Conservation (phyloP, 371 early-diverging fungal species). For the Saksenaea oblongispora region DNA sequence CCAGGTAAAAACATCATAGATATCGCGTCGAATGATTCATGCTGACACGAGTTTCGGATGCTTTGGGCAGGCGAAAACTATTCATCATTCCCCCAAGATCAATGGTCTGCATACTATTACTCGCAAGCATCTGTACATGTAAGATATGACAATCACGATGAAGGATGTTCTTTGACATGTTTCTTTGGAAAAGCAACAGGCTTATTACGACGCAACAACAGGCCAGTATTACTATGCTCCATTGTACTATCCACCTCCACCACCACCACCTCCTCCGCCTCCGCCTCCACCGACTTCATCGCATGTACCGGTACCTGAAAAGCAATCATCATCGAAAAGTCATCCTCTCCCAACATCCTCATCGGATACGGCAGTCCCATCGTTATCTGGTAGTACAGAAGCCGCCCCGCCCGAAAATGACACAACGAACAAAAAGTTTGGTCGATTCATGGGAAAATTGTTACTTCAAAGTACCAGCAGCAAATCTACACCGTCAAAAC, state of each 20-base stretch:
- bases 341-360: background rate
- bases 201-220: background rate
- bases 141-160: background rate
- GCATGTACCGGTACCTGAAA: background rate
- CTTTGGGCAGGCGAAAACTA: background rate
- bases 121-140: background rate
- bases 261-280: background rate
- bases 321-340: background rate
- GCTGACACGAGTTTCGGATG: background rate
- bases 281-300: background rate
- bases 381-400: background rate
- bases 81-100: background rate
- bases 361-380: background rate
- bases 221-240: background rate
- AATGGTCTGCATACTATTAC: background rate
- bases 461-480: conserved; percentile 17
- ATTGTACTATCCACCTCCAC: conserved; percentile 1
- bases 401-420: background rate
- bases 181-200: background rate
- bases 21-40: background rate
- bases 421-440: conserved; percentile 19
- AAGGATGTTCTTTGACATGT: background rate
- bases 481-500: conserved; percentile 6
- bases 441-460: conserved; percentile 38
- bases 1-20: background rate